These are phyloP conservation scores for Syzygium oleosum DNA, from an alignment of 345 rosid genomes.

Conservation along the genomic window DNA sequence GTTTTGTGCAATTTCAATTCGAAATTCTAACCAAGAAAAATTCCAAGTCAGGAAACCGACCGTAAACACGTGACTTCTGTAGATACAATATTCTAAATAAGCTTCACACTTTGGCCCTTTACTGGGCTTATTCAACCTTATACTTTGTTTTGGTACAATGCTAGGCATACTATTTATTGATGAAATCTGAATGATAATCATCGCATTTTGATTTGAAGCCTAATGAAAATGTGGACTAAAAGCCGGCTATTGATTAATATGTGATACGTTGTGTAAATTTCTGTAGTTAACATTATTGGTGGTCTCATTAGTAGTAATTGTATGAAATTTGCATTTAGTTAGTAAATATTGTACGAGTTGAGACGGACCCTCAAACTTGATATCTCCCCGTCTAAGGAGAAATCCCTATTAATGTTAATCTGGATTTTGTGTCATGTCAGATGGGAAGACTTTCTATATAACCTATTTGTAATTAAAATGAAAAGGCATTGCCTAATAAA, in stretches of 20 bases:
- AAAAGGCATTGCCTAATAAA: neutral
- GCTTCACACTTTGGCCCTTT: neutral
- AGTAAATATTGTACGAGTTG: neutral
- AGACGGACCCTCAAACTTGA: neutral
- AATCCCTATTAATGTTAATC: neutral
- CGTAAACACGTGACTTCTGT: neutral
- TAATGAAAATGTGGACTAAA: neutral
- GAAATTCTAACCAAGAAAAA: neutral
- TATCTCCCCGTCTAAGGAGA: neutral
- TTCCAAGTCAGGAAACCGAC: neutral
- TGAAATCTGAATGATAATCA: too few relatives aligned
- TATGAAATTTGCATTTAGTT: neutral
- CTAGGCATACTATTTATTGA: too few relatives aligned
- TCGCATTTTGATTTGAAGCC: neutral
- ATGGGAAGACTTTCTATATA: neutral
- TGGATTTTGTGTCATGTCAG: neutral
- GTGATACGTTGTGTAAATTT: neutral
- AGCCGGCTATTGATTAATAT: neutral
- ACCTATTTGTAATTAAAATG: neutral
- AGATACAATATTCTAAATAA: neutral
- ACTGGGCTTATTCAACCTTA: neutral
- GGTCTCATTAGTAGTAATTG: neutral
- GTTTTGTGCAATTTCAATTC: neutral
- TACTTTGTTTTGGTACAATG: neutral
- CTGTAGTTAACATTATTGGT: too few relatives aligned